These are phyloP conservation scores for Aspergillus sergii DNA, from an alignment of 2,329 filamentous ascomycete species.

Conservation along the genomic window DNA sequence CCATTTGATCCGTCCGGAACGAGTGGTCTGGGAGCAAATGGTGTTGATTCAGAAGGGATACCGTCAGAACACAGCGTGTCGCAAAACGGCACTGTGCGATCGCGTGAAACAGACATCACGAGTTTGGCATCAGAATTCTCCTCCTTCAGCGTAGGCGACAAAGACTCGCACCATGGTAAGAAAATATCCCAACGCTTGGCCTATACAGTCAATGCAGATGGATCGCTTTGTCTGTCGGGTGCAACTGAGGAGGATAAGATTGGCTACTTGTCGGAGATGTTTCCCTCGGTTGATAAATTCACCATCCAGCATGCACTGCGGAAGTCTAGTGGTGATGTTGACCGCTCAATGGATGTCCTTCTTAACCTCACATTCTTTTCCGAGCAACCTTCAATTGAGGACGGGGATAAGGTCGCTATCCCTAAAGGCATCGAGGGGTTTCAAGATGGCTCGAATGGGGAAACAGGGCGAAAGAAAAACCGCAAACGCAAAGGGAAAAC, in stretches of 20 bases:
- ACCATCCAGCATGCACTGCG: conserved; percentile 69
- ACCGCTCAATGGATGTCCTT: conserved; percentile 74
- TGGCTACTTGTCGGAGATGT: conserved; percentile 67
- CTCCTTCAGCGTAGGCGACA: conserved; percentile 33
- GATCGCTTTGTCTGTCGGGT: conserved; percentile 31
- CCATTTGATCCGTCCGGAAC: conserved; percentile 79
- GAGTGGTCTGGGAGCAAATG: conserved; percentile 47
- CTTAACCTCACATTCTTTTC: conserved; percentile 79
- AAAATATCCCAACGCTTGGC: conserved; percentile 21
- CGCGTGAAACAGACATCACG: conserved; percentile 54
- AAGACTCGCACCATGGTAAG: conserved; percentile 9
- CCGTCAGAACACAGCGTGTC: conserved; percentile 32
- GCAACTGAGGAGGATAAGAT: conserved; percentile 61
- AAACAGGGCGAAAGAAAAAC: conserved; percentile 42
- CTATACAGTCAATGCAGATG: conserved; percentile 33
- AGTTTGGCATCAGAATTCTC: conserved; percentile 53
- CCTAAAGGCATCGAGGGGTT: conserved; percentile 84
- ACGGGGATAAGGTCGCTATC: conserved; percentile 45
- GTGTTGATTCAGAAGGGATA: conserved; percentile 24
- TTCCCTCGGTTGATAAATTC: conserved; percentile 67
- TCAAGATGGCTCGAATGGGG: conserved; percentile 57
- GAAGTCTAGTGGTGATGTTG: conserved; percentile 68
- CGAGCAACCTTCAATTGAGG: conserved; percentile 59
- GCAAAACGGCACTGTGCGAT: conserved; percentile 37
- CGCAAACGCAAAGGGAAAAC: conserved; percentile 46